A percentile compares a stretch with the other conserved stretches of the same genome.
Conservation (phyloP, 2,329 filamentous ascomycete species). For the Westerdykella sp. region DNA sequence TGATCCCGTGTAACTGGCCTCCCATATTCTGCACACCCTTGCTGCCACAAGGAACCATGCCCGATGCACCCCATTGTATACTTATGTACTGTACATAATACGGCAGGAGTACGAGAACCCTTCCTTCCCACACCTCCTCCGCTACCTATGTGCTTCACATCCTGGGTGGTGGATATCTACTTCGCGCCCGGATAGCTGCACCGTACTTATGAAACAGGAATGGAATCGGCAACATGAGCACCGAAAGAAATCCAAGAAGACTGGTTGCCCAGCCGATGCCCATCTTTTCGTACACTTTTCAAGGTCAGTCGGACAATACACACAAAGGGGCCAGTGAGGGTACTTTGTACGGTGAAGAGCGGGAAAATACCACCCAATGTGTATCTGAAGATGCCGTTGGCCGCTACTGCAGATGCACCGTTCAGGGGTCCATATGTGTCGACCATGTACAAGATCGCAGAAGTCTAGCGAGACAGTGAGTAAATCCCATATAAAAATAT, state of each 20-base stretch:
- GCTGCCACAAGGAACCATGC: too few species aligned
- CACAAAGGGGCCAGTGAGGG: neutral
- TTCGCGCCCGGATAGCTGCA: constrained; percentile 8
- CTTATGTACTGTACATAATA: too few species aligned
- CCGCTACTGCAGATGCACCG: constrained; percentile 34
- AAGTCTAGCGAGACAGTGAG: constrained; percentile 9
- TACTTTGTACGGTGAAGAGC: constrained; percentile 35
- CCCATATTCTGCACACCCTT: too few species aligned
- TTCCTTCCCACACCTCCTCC: too few species aligned
- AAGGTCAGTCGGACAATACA: neutral
- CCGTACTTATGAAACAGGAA: constrained; percentile 68
- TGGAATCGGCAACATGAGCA: constrained; percentile 63
- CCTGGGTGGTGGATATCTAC: constrained; percentile 13
- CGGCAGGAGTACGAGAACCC: too few species aligned
- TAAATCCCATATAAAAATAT: neutral
- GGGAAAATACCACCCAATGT: constrained; percentile 33
- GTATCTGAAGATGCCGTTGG: constrained; percentile 36
- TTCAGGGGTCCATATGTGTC: constrained; percentile 31
- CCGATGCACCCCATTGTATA: too few species aligned
- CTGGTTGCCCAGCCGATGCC: constrained; percentile 67
- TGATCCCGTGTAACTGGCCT: too few species aligned
- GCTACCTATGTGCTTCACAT: too few species aligned
- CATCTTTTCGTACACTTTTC: constrained; percentile 20
- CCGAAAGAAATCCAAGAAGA: constrained; percentile 62
- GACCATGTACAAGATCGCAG: constrained; percentile 23